Conservation (phyloP, 2,329 filamentous ascomycete species). For the Colletotrichum ledebouriae region DNA sequence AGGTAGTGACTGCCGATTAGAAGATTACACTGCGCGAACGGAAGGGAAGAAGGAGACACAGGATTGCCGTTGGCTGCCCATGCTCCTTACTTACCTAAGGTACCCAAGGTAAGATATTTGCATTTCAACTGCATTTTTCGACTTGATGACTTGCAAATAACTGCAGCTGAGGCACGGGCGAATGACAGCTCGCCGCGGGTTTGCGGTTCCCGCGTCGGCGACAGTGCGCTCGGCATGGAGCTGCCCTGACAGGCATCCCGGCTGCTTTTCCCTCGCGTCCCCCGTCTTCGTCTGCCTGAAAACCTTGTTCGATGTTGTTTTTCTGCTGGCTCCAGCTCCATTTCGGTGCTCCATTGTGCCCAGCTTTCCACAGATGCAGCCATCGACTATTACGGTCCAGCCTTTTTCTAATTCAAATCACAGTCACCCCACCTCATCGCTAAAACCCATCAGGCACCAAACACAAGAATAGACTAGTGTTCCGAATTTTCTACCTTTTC, state of each 20-base stretch:
- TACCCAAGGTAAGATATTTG: not conserved
- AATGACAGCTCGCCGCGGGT: too few species aligned
- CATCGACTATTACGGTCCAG: not conserved
- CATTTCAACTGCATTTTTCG: too few species aligned
- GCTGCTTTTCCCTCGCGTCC: constrained; percentile 17
- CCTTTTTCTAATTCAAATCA: not conserved
- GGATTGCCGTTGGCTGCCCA: not conserved
- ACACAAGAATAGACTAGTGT: not conserved
- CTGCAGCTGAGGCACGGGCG: too few species aligned
- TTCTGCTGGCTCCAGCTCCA: constrained; percentile 13
- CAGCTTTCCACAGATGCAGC: constrained; percentile 15
- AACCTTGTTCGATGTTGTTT: constrained; percentile 28
- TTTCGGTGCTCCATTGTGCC: not conserved
- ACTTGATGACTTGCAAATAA: too few species aligned
- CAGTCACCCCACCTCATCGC: too few species aligned
- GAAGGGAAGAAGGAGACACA: too few species aligned
- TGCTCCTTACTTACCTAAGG: not conserved
- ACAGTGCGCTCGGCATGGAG: constrained; percentile 20
- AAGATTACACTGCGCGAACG: not conserved
- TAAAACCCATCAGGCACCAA: not conserved
- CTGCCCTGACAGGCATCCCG: constrained; percentile 29
- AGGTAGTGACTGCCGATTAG: constrained; percentile 1
- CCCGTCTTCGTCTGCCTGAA: constrained; percentile 30
- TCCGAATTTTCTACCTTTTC: too few species aligned
- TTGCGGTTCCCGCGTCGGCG: not conserved